Evolutionary conservation across 2,329 filamentous ascomycete species (phyloP).

Genomic region (Aspergillus pseudoglaucus): DNA sequence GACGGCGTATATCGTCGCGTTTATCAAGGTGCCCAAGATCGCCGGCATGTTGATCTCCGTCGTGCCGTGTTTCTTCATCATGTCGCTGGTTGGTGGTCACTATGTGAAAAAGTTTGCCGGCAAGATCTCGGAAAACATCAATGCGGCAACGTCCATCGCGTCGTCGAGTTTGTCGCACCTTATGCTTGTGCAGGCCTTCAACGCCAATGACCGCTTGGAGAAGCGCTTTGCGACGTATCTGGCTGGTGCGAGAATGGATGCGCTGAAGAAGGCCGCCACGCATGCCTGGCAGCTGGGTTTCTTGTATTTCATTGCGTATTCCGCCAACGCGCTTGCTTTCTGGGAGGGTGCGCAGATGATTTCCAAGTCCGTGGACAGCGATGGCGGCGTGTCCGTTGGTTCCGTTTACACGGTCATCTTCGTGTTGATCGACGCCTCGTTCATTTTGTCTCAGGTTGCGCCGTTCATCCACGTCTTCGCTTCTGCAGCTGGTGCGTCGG

Average conservation of each 20-base stretch:
- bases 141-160: conserved; percentile 55
- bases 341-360: conserved; percentile 59
- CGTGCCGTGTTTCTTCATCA: conserved; percentile 55
- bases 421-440: conserved; percentile 31
- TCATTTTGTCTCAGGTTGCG: conserved; percentile 33
- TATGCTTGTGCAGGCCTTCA: conserved; percentile 57
- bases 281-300: conserved; percentile 54
- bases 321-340: conserved; percentile 60
- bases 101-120: conserved; percentile 46
- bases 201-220: conserved; percentile 54
- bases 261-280: conserved; percentile 52
- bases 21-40: conserved; percentile 56
- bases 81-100: conserved; percentile 50
- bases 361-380: conserved; percentile 24
- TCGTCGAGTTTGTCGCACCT: conserved; percentile 56
- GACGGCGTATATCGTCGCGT: conserved; percentile 60
- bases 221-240: conserved; percentile 51
- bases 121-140: conserved; percentile 46
- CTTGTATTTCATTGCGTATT: conserved; percentile 62
- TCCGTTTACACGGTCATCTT: conserved; percentile 34
- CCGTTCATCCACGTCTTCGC: conserved; percentile 43
- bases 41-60: conserved; percentile 60
- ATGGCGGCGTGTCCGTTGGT: conserved; percentile 23
- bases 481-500: conserved; percentile 47
- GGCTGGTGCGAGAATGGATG: conserved; percentile 43